phyloP scores from a whole-genome alignment of 2,329 filamentous ascomycete species.

The Orbilia quercus region DNA sequence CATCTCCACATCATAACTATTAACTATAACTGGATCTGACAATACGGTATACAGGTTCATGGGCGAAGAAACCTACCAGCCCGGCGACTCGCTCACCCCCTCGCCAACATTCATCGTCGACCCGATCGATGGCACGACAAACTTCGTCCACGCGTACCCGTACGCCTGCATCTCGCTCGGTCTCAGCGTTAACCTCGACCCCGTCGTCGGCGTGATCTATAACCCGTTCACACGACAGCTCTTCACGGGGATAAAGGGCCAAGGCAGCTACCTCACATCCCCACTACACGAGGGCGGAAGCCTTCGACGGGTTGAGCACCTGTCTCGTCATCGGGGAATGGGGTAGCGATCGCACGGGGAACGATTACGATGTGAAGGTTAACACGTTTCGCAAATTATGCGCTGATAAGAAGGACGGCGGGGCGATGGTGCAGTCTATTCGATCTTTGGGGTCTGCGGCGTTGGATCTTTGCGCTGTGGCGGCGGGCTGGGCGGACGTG shows the following conservation, averaged over 20 bases:
- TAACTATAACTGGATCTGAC: not conserved
- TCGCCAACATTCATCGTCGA: slow-evolving; percentile 73
- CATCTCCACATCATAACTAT: not conserved
- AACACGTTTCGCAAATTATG: slow-evolving; percentile 68
- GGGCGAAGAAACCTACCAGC: slow-evolving; percentile 72
- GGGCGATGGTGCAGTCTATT: slow-evolving; percentile 72
- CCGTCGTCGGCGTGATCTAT: slow-evolving; percentile 71
- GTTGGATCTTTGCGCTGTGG: slow-evolving; percentile 72
- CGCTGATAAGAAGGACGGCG: slow-evolving; percentile 67
- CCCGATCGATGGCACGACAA: slow-evolving; percentile 74
- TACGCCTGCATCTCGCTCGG: slow-evolving; percentile 72
- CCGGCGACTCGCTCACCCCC: slow-evolving; percentile 66
- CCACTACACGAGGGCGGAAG: slow-evolving; percentile 62
- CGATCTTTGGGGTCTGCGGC: slow-evolving; percentile 71
- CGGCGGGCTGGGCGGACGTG: slow-evolving; percentile 70
- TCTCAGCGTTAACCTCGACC: slow-evolving; percentile 67
- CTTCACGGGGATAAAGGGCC: slow-evolving; percentile 69
- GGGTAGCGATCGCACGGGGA: slow-evolving; percentile 70
- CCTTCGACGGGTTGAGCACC: slow-evolving; percentile 66
- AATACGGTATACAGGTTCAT: slow-evolving; percentile 64
- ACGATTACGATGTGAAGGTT: slow-evolving; percentile 70
- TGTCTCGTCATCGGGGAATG: slow-evolving; percentile 72
- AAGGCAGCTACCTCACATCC: slow-evolving; percentile 66
- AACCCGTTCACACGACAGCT: slow-evolving; percentile 71
- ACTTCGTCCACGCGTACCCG: slow-evolving; percentile 73